These are phyloP conservation scores for Epicoccum sorghinum DNA, from an alignment of 2,329 filamentous ascomycete genomes.

Conservation along the genomic window DNA sequence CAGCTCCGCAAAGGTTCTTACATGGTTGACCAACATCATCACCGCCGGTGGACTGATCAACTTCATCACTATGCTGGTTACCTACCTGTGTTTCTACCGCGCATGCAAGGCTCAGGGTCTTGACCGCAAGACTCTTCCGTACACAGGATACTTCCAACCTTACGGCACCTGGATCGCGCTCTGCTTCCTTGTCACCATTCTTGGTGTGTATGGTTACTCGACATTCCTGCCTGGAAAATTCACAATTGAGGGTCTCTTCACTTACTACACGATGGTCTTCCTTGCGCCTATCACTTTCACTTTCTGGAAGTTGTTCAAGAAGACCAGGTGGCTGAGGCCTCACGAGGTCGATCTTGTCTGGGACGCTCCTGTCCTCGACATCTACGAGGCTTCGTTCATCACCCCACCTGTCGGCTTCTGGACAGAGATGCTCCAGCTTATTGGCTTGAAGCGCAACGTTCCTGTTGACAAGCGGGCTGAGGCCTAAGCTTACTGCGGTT, in stretches of 20 bases:
- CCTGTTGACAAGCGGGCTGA: slow-evolving; percentile 36
- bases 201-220: slow-evolving; percentile 61
- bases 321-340: slow-evolving; percentile 59
- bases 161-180: slow-evolving; percentile 59
- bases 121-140: slow-evolving; percentile 57
- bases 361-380: slow-evolving; percentile 50
- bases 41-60: slow-evolving; percentile 68
- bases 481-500: slow-evolving; percentile 19
- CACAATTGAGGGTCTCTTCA: slow-evolving; percentile 57
- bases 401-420: slow-evolving; percentile 42
- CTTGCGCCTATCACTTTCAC: slow-evolving; percentile 60
- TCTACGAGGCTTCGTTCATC: slow-evolving; percentile 51
- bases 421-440: slow-evolving; percentile 46
- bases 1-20: slow-evolving; percentile 69
- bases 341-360: slow-evolving; percentile 56
- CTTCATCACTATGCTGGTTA: slow-evolving; percentile 59
- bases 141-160: slow-evolving; percentile 54
- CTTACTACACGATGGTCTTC: slow-evolving; percentile 61
- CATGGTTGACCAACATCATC: slow-evolving; percentile 74
- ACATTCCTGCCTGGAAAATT: slow-evolving; percentile 57
- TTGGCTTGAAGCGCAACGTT: slow-evolving; percentile 41
- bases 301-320: slow-evolving; percentile 69
- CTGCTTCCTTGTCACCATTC: slow-evolving; percentile 55
- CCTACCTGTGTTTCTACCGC: slow-evolving; percentile 65
- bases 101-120: slow-evolving; percentile 58